Conservation (phyloP, 768 basidiomycete species). For the Cantharellus cinnabarinus region DNA sequence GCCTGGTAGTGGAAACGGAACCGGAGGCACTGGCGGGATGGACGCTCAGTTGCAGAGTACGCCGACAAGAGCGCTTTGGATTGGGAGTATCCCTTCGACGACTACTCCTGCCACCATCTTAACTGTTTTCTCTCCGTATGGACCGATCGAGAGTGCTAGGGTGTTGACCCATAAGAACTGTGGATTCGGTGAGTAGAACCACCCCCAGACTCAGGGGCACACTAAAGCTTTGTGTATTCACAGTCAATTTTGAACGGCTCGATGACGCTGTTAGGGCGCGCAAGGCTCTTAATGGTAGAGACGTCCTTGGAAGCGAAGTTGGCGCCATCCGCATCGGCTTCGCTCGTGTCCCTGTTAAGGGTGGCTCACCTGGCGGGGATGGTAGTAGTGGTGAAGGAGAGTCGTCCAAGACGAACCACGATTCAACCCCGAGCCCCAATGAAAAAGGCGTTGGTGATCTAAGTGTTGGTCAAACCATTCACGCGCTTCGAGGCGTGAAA, state of each 20-base stretch:
- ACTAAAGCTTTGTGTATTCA: neutral
- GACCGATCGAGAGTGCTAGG: constrained; percentile 90
- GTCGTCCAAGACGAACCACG: constrained; percentile 13
- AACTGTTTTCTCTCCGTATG: constrained; percentile 92
- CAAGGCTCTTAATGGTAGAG: constrained; percentile 87
- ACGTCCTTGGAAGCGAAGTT: constrained; percentile 88
- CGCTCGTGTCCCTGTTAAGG: constrained; percentile 88
- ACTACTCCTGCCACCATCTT: constrained; percentile 89
- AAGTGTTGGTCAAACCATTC: constrained; percentile 74
- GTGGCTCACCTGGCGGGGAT: constrained; percentile 34
- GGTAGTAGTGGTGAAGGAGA: neutral
- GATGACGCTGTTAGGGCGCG: constrained; percentile 93
- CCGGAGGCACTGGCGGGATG: constrained; percentile 32
- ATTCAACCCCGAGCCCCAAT: constrained; percentile 29
- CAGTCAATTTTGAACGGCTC: constrained; percentile 91
- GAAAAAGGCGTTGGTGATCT: constrained; percentile 71
- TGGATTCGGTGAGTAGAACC: constrained; percentile 47
- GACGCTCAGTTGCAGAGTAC: constrained; percentile 76
- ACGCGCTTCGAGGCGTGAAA: constrained; percentile 68
- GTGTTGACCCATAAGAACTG: constrained; percentile 97
- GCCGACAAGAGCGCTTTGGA: constrained; percentile 92
- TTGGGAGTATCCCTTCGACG: constrained; percentile 88
- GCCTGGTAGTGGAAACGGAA: constrained; percentile 12
- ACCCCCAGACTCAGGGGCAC: constrained; percentile 1
- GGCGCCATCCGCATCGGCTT: constrained; percentile 95